These are phyloP conservation scores for Neoarthrinium moseri DNA, from an alignment of 2,329 filamentous ascomycete species.

Conservation along the genomic window DNA sequence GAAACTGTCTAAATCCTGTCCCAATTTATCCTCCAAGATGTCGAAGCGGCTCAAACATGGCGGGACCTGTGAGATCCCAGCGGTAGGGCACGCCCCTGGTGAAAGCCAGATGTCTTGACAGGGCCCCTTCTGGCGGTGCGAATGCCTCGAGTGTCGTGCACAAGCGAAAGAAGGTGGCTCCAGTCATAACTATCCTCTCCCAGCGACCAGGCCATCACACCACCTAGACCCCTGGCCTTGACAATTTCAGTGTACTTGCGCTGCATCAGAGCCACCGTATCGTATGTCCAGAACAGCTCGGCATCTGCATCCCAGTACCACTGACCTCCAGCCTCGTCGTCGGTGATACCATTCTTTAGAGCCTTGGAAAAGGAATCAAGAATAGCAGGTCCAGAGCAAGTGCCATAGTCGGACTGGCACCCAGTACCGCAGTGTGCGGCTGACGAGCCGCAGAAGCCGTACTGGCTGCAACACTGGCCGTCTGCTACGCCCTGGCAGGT, in stretches of 20 bases:
- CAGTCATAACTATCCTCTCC: conserved; percentile 60
- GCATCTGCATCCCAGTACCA: conserved; percentile 65
- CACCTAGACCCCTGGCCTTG: conserved; percentile 55
- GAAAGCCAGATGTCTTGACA: too few relatives aligned
- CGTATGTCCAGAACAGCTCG: conserved; percentile 72
- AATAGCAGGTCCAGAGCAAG: conserved; percentile 50
- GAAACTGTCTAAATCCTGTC: too few relatives aligned
- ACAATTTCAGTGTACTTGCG: conserved; percentile 64
- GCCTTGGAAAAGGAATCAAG: conserved; percentile 58
- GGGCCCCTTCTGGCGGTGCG: too few relatives aligned
- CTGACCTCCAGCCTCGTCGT: conserved; percentile 58
- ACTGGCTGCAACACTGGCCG: conserved; percentile 31
- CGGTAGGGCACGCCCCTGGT: too few relatives aligned
- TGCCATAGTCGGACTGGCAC: conserved; percentile 33
- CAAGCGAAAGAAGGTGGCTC: conserved; percentile 41
- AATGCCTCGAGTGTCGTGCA: too few relatives aligned
- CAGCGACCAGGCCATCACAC: conserved; percentile 74
- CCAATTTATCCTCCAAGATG: too few relatives aligned
- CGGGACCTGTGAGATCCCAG: too few relatives aligned
- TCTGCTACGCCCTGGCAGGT: conserved; percentile 25
- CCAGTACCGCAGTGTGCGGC: conserved; percentile 3
- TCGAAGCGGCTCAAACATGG: too few relatives aligned
- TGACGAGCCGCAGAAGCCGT: conserved; percentile 31
- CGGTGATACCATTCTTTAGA: conserved; percentile 49
- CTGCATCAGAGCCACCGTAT: conserved; percentile 59